Evolutionary conservation across 2,329 filamentous ascomycete species (phyloP).

Genomic region (Rutstroemia sp.): DNA sequence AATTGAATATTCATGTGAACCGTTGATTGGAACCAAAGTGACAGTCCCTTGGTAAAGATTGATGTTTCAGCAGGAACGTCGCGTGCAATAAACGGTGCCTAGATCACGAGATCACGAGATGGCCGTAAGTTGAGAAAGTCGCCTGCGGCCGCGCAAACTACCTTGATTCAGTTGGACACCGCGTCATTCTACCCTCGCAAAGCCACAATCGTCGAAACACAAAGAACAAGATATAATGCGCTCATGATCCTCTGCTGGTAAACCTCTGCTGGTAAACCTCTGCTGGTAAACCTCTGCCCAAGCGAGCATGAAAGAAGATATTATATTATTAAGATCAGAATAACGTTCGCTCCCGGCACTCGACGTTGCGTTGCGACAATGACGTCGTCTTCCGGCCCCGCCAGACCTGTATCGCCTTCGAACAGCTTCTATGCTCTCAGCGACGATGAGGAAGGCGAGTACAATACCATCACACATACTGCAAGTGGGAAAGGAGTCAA

Average conservation of each 20-base stretch:
- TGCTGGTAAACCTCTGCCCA: not conserved
- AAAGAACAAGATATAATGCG: not conserved
- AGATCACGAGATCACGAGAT: not conserved
- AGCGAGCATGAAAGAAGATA: not conserved
- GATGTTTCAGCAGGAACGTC: too few species aligned
- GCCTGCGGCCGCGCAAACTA: not conserved
- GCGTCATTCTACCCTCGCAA: not conserved
- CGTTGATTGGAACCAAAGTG: too few species aligned
- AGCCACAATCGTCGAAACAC: not conserved
- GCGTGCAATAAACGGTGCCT: too few species aligned
- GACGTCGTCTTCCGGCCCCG: slow-evolving; percentile 25
- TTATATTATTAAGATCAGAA: not conserved
- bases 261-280: not conserved
- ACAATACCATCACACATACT: slow-evolving; percentile 84
- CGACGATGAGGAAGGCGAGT: slow-evolving; percentile 92
- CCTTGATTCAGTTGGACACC: not conserved
- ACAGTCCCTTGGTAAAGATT: too few species aligned
- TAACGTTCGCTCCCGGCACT: not conserved
- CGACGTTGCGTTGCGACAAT: slow-evolving; percentile 15
- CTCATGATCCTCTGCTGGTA: not conserved
- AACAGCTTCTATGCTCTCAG: slow-evolving; percentile 93
- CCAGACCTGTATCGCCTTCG: slow-evolving; percentile 57
- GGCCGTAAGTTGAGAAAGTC: not conserved
- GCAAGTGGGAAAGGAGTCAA: slow-evolving; percentile 79
- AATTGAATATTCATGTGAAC: too few species aligned